Conservation (phyloP, 345 rosid genomes). For the Corchorus olitorius region DNA sequence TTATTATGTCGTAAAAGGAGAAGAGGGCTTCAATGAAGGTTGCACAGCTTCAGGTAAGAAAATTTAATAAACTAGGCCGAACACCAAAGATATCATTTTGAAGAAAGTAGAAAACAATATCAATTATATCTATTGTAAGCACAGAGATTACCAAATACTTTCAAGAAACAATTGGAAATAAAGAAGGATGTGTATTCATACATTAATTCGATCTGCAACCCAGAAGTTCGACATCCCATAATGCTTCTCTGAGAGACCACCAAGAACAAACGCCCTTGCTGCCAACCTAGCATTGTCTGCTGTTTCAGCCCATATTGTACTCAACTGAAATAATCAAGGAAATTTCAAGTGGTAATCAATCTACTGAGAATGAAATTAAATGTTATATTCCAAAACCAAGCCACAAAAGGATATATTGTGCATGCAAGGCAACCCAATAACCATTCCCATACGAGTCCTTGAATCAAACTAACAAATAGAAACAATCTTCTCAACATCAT, state of each 20-base stretch:
- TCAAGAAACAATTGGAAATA: background rate
- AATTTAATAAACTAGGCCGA: background rate
- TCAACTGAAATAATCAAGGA: conserved; percentile 56
- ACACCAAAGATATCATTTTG: background rate
- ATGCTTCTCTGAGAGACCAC: conserved; percentile 89
- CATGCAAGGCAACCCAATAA: background rate
- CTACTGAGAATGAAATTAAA: background rate
- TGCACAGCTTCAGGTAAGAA: background rate
- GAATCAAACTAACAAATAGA: background rate
- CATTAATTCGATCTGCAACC: conserved; percentile 80
- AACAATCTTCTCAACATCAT: background rate
- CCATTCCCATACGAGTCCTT: background rate
- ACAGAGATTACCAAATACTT: background rate
- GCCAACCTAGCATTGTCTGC: conserved; percentile 92
- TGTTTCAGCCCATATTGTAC: conserved; percentile 97
- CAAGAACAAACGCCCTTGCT: conserved; percentile 78
- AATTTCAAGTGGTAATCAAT: background rate
- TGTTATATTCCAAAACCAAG: background rate
- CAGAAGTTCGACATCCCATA: conserved; percentile 77
- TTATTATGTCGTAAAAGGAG: background rate
- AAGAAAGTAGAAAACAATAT: background rate
- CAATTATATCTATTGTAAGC: background rate
- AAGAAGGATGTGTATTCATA: conserved; percentile 35
- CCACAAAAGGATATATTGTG: background rate
- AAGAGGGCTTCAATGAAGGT: background rate